A percentile compares a stretch with the other conserved stretches of the same genome.
Conservation (phyloP, 495 filamentous ascomycete species). For the Bathelium albidoporum region DNA sequence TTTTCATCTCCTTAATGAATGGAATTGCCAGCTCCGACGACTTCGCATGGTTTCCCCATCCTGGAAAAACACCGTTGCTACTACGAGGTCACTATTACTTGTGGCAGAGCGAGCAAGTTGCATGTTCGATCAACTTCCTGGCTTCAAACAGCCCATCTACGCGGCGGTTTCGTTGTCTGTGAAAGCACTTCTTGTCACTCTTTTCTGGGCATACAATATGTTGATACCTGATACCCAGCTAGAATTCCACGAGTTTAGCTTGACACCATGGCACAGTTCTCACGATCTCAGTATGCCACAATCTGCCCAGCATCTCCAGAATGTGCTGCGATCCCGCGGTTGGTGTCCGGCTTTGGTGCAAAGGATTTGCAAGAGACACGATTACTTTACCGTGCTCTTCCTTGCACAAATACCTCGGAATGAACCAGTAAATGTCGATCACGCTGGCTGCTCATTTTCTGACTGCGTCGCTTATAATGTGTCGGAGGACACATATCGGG, state of each 20-base stretch:
- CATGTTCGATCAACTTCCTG: neutral
- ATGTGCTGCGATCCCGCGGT: neutral
- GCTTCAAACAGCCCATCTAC: neutral
- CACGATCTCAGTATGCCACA: neutral
- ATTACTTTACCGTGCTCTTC: neutral
- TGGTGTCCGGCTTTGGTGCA: neutral
- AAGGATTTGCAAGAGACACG: neutral
- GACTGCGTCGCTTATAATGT: neutral
- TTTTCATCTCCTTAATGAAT: neutral
- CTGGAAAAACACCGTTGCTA: neutral
- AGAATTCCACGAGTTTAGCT: neutral
- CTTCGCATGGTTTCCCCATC: neutral
- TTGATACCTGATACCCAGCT: neutral
- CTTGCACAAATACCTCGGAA: constrained; percentile 1
- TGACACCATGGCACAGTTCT: neutral
- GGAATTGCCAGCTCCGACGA: neutral
- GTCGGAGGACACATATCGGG: neutral
- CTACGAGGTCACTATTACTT: neutral
- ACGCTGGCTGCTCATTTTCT: neutral
- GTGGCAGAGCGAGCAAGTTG: neutral
- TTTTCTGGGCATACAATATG: neutral
- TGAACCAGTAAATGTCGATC: neutral
- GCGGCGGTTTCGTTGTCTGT: neutral
- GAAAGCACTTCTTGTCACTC: neutral
- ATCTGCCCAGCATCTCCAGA: neutral